Evolutionary conservation across 352 stramenopile species (phyloP), one percentile per base, ranked within the genome.

Genomic region (Aphanomyces stellatus): DNA sequence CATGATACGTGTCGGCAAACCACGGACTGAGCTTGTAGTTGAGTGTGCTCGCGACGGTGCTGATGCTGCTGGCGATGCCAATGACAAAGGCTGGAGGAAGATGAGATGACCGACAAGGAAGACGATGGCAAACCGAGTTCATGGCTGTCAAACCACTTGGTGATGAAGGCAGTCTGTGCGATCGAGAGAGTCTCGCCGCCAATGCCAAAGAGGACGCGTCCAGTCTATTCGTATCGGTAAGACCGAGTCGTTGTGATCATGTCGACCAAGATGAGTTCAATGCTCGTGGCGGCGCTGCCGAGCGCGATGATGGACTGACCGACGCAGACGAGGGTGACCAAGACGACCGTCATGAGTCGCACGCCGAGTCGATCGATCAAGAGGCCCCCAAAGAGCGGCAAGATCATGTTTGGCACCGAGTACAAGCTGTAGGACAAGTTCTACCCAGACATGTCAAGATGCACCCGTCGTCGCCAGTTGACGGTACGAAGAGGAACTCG

Each of bases 341-440:
- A 37, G 4, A 81, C 33, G 25, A 81, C 63, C 30, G 55, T 33
- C 51, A 71, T 78, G 24, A 65, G 34, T 10, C 68, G 53, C 7
- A 79, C 72, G n/a, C 82, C 82, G 19, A 77, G 69, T 11, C 57
- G 53, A 49, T 89, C 80, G 19, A 88, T 74, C n/a, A 90, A 64
- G 28, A 74, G 67, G 15, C 82, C 84, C 3, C 84, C 84, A 37
- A 91, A 77, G 25, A 93, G 81, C 7, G 84, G 84, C 25, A 91
- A 46, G 24, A 92, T 51, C 13, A 85, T 76, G 66, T 88, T 90
- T 11, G 81, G 81, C 25, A 87, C 62, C 24, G 71, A 81, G 69
- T 88, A 88, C 27, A 87, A 61, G 35, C 74, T 88, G 72, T 91
- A 91, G 25, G 89, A 70, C 30, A 89, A 67, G 62, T 83, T 85